Percentiles rank a stretch among this genome's conserved stretches.
These are phyloP conservation scores for Polyplosphaeria fusca DNA, from an alignment of 495 filamentous ascomycete genomes.

Conservation along the genomic window DNA sequence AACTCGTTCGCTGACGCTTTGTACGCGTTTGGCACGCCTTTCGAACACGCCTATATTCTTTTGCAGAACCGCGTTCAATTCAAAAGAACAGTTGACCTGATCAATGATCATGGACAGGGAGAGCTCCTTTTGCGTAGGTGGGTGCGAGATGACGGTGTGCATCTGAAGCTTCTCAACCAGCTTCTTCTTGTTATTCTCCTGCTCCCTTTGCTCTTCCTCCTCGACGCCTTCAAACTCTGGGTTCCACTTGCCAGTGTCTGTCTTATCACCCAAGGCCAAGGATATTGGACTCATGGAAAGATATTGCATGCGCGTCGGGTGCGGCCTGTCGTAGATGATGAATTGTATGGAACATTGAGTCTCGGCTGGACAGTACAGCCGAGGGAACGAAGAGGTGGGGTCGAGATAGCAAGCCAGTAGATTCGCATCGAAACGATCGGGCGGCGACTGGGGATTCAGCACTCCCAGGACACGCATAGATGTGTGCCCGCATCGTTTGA, in stretches of 20 bases:
- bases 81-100: slow-evolving; percentile 94
- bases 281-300: slow-evolving; percentile 89
- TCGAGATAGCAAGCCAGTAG: slow-evolving; percentile 68
- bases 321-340: slow-evolving; percentile 81
- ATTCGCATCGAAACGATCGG: slow-evolving; percentile 58
- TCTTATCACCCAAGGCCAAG: slow-evolving; percentile 78
- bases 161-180: slow-evolving; percentile 86
- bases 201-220: slow-evolving; percentile 54
- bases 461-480: slow-evolving; percentile 83
- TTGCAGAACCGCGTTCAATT: slow-evolving; percentile 77
- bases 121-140: slow-evolving; percentile 76
- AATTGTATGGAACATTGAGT: slow-evolving; percentile 70
- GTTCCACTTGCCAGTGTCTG: slow-evolving; percentile 38
- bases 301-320: slow-evolving; percentile 91
- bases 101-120: slow-evolving; percentile 79
- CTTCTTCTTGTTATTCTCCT: slow-evolving; percentile 60
- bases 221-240: slow-evolving; percentile 50
- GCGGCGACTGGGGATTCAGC: slow-evolving; percentile 58
- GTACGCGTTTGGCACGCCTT: slow-evolving; percentile 70
- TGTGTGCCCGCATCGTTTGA: slow-evolving; percentile 75
- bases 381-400: slow-evolving; percentile 57
- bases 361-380: slow-evolving; percentile 65
- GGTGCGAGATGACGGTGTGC: slow-evolving; percentile 76
- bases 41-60: slow-evolving; percentile 83
- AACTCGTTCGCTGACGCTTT: slow-evolving; percentile 92